Percentiles rank a stretch among this genome's conserved stretches.
Evolutionary conservation across 1,284 basidiomycete genomes (phyloP).

Genomic region (Termitomyces sp.): DNA sequence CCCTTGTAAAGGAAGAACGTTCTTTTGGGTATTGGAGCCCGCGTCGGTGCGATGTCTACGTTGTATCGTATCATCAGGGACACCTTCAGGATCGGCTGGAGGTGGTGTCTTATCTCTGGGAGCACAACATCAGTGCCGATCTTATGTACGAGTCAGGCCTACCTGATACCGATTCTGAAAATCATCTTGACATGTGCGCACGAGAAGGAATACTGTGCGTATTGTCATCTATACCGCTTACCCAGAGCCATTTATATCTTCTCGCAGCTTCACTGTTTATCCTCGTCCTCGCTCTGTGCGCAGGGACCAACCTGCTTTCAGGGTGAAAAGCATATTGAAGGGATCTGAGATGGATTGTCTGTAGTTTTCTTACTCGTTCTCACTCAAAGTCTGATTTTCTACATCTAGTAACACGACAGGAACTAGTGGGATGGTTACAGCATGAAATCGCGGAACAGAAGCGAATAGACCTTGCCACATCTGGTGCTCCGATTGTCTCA

Average conservation of each 20-base stretch:
- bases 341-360: slow-evolving; percentile 69
- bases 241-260: slow-evolving; percentile 8
- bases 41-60: slow-evolving; percentile 79
- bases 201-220: slow-evolving; percentile 75
- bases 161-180: slow-evolving; percentile 55
- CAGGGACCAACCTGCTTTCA: slow-evolving; percentile 65
- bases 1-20: slow-evolving; percentile 69
- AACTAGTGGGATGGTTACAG: slow-evolving; percentile 68
- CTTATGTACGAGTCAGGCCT: slow-evolving; percentile 79
- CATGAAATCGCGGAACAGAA: slow-evolving; percentile 75
- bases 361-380: slow-evolving; percentile 17
- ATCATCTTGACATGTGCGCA: slow-evolving; percentile 59
- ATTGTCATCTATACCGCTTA: background rate
- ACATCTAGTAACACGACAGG: slow-evolving; percentile 55
- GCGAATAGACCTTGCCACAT: slow-evolving; percentile 59
- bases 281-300: slow-evolving; percentile 54
- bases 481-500: slow-evolving; percentile 43
- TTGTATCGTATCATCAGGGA: slow-evolving; percentile 76
- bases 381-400: slow-evolving; percentile 1
- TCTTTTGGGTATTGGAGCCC: slow-evolving; percentile 88
- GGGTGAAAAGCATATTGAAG: slow-evolving; percentile 74
- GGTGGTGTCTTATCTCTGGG: slow-evolving; percentile 74
- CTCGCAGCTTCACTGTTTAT: slow-evolving; percentile 63
- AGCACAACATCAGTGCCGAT: slow-evolving; percentile 79
- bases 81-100: slow-evolving; percentile 75